Evolutionary conservation across 2,329 filamentous ascomycete genomes (phyloP), one percentile per base, ranked within the genome.

Genomic region (Pestalotiopsis sp.): DNA sequence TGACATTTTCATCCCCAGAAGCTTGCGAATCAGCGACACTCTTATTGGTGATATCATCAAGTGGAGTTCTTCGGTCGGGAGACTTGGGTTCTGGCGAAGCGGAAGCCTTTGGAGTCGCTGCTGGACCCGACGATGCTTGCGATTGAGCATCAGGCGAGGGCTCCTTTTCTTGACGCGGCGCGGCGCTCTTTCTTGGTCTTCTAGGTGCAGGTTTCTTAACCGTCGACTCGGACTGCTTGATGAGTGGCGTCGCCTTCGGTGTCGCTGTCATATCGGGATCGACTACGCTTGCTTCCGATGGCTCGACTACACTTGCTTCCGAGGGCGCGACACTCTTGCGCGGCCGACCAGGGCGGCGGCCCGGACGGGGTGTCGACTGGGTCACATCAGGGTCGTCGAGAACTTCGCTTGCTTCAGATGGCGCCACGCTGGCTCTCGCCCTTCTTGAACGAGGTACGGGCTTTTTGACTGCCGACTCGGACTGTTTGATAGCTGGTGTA

Each of bases 21-120:
- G 84, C 82, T 45, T 83, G 84, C 69, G 85, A 84, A 72, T 90
- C 87, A 78, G 94, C 94, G 74, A 92, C 81, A 56, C 86, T 88
- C 25, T 87, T 84, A 52, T 86, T 84, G 14, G 93, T 95, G 71
- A 94, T 93, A 76, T 97, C 93, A 70, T 89, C 86, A 58, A 95
- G 84, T 2, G 93, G 91, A 2, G 89, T 89, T 20, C 78, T 80
- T 62, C 84, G 84, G 61, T 84, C 72, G 71, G 85, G 81, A 13
- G 86, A 83, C 13, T 86, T 83, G 14, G 85, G 81, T 67, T 89
- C 86, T 63, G 89, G 87, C 23, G 90, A 89, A 57, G 83, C 80
- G 9, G 90, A 89, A 11, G 86, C 78, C 68, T 86, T 82, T 2
- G 88, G 86, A 9, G 86, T 88, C 1, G 85, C 84, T 67, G 83